Evolutionary conservation across 495 filamentous ascomycete genomes (phyloP).

Genomic region (Hyaloscypha variabilis): DNA sequence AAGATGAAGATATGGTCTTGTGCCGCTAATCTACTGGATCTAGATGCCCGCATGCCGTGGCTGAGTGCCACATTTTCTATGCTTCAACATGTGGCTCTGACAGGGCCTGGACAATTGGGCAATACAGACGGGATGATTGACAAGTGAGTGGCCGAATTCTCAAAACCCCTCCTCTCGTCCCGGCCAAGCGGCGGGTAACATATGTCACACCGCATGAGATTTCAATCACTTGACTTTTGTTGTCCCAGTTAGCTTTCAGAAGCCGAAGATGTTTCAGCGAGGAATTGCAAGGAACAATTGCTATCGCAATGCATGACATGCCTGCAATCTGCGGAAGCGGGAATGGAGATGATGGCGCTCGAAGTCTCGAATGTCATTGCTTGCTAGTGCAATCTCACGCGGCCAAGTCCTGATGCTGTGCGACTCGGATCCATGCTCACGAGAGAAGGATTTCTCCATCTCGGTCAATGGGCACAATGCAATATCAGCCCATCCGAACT

Average conservation of each 20-base stretch:
- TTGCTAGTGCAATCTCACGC: constrained; percentile 1
- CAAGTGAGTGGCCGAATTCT: constrained; percentile 67
- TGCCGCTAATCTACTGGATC: constrained; percentile 66
- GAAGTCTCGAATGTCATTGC: constrained; percentile 3
- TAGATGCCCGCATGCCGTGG: constrained; percentile 86
- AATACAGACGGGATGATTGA: constrained; percentile 77
- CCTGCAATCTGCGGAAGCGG: constrained; percentile 25
- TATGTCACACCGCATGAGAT: constrained; percentile 58
- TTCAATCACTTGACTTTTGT: constrained; percentile 66
- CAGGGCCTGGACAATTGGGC: constrained; percentile 74
- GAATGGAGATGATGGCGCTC: constrained; percentile 10
- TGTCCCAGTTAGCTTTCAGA: constrained; percentile 37
- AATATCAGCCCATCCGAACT: constrained; percentile 23
- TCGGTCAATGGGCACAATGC: constrained; percentile 19
- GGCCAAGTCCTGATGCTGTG: constrained; percentile 21
- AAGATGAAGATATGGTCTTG: constrained; percentile 74
- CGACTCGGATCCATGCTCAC: constrained; percentile 9
- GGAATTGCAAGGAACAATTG: constrained; percentile 12
- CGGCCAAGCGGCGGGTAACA: constrained; percentile 28
- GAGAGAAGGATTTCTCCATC: constrained; percentile 7
- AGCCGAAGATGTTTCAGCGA: constrained; percentile 28
- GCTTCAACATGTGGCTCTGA: constrained; percentile 68
- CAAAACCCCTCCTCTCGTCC: constrained; percentile 30
- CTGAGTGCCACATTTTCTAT: constrained; percentile 70
- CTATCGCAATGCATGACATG: constrained; percentile 33